Evolutionary conservation across 306 rosid species (phyloP).

Genomic region (Gynostemma pentaphyllum): DNA sequence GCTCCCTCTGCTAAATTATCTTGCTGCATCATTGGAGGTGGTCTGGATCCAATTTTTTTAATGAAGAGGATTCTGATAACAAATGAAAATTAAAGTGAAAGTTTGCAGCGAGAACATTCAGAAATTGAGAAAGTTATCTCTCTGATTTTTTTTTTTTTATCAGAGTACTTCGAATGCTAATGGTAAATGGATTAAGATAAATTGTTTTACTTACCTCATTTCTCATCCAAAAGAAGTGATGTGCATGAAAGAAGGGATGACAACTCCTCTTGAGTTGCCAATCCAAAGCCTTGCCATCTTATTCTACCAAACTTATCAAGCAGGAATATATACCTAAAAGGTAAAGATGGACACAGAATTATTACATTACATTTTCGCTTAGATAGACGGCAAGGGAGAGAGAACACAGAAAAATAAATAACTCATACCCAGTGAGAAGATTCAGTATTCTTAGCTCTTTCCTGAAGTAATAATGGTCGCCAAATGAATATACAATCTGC

Average conservation of each 20-base stretch:
- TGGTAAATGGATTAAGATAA: not conserved
- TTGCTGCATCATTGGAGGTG: not conserved
- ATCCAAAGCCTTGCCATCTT: conserved; percentile 89
- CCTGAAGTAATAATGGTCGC: conserved; percentile 90
- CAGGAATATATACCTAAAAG: conserved; percentile 53
- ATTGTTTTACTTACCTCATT: conserved; percentile 22
- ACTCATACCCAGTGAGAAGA: conserved; percentile 73
- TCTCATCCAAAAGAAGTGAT: conserved; percentile 40
- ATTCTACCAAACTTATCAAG: conserved; percentile 84
- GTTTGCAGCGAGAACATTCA: not conserved
- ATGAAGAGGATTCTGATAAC: not conserved
- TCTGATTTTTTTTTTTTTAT: too few relatives aligned
- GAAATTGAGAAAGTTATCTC: not conserved
- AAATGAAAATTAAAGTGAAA: not conserved
- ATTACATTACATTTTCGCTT: not conserved
- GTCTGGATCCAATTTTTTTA: not conserved
- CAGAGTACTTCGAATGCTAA: not conserved
- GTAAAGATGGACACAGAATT: conserved; percentile 2
- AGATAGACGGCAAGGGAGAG: not conserved
- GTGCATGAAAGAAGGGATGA: conserved; percentile 61
- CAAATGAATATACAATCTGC: conserved; percentile 63
- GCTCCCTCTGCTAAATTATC: not conserved
- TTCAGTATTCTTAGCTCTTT: conserved; percentile 64
- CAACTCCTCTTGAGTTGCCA: conserved; percentile 55
- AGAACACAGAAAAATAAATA: not conserved